A percentile compares a stretch with the other conserved stretches of the same genome.
phyloP scores from a whole-genome alignment of 441 rosid genomes.

The Syzygium syzygioides region DNA sequence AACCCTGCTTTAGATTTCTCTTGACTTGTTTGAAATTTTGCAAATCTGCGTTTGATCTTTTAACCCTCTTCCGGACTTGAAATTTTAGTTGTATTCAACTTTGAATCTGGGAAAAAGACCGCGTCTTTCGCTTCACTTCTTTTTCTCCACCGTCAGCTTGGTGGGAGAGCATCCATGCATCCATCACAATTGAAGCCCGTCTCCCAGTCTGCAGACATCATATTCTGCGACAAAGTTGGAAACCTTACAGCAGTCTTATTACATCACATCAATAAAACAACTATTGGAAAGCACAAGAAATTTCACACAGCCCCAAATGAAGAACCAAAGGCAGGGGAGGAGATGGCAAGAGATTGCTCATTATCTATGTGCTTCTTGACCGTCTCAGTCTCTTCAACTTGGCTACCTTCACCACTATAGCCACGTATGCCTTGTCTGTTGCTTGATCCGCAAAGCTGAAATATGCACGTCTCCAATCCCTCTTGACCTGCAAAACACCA shows the following conservation, averaged over 20 bases:
- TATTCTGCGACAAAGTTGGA: not conserved
- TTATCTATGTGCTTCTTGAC: not conserved
- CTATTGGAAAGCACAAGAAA: not conserved
- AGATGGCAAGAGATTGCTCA: not conserved
- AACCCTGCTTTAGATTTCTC: no score
- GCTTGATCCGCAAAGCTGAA: not conserved
- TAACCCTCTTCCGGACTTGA: no score
- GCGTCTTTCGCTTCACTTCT: no score
- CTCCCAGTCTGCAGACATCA: no score
- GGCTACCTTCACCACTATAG: not conserved
- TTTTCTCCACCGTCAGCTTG: no score
- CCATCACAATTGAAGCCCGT: no score
- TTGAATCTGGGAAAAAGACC: no score
- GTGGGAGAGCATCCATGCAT: no score
- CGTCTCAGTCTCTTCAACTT: not conserved
- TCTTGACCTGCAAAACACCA: not conserved
- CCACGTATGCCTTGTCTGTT: not conserved
- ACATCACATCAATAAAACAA: no score
- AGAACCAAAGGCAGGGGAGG: not conserved
- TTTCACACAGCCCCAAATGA: not conserved
- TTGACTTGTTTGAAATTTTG: no score
- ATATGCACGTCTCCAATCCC: not conserved
- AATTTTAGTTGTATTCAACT: no score
- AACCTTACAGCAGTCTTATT: fast-evolving
- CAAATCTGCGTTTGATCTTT: no score